These are phyloP conservation scores for Phytophthora quininea DNA, from an alignment of 352 stramenopile genomes.

Conservation along the genomic window DNA sequence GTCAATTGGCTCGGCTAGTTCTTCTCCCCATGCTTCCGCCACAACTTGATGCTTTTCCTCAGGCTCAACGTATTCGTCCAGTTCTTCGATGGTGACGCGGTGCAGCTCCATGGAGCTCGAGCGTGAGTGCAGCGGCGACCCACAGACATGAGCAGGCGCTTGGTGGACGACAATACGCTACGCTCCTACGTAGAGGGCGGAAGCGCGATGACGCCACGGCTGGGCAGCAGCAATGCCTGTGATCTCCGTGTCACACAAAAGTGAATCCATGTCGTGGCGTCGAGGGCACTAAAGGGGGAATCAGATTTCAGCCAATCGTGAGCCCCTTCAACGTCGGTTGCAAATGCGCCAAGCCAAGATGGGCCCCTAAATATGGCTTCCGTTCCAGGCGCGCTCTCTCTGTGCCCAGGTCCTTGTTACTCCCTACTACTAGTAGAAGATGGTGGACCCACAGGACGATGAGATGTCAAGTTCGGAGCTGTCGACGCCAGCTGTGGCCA, in stretches of 20 bases:
- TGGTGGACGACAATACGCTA: too few relatives aligned
- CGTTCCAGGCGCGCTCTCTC: not conserved
- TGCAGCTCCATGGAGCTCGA: constrained; percentile 34
- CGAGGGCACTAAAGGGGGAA: too few relatives aligned
- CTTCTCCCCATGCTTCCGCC: constrained; percentile 23
- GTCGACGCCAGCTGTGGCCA: constrained; percentile 4
- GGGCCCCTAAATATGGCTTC: constrained; percentile 10
- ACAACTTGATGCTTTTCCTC: constrained; percentile 23
- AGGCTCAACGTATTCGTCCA: constrained; percentile 32
- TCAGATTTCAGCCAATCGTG: not conserved
- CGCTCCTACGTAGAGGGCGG: too few relatives aligned
- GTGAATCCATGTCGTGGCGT: too few relatives aligned
- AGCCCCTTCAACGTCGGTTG: not conserved
- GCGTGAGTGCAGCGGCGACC: constrained; percentile 9
- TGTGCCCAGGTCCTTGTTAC: not conserved
- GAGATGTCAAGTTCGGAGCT: not conserved
- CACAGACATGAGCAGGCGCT: constrained; percentile 15
- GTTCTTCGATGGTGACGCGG: constrained; percentile 36
- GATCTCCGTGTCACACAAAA: not conserved
- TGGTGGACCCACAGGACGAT: constrained; percentile 17
- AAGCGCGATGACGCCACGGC: not conserved
- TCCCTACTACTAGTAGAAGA: not conserved
- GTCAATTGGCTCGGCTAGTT: constrained; percentile 15
- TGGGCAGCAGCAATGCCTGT: not conserved
- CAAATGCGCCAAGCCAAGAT: not conserved